These are phyloP conservation scores for Elongisporangium senticosum DNA, from an alignment of 352 stramenopile genomes.

Conservation along the genomic window DNA sequence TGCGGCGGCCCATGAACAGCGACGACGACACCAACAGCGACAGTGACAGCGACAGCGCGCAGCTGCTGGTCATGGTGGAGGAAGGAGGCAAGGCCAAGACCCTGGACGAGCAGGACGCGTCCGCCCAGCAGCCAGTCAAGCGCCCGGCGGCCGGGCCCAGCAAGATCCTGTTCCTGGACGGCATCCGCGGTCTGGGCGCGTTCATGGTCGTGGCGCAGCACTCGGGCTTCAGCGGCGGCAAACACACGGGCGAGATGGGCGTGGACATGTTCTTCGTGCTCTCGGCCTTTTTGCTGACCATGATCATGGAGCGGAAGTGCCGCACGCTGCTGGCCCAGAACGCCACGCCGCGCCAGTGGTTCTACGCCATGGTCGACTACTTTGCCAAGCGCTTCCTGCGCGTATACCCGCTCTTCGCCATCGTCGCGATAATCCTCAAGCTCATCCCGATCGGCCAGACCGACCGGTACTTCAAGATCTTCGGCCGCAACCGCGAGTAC, in stretches of 20 bases:
- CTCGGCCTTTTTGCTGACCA: conserved; percentile 36
- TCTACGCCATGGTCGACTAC: conserved; percentile 20
- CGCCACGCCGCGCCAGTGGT: conserved; percentile 16
- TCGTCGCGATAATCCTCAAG: too few species aligned
- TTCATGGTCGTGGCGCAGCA: conserved; percentile 26
- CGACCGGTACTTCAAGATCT: conserved; percentile 25
- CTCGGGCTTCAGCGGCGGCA: conserved; percentile 11
- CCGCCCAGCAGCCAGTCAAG: too few species aligned
- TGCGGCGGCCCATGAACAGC: too few species aligned
- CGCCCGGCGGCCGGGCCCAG: not conserved
- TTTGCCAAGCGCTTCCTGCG: conserved; percentile 33
- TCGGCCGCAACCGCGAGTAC: conserved; percentile 18
- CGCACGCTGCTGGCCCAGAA: conserved; percentile 17
- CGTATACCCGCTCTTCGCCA: conserved; percentile 25
- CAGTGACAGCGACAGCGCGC: too few species aligned
- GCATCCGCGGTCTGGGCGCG: conserved; percentile 30
- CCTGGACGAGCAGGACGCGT: too few species aligned
- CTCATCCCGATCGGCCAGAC: too few species aligned
- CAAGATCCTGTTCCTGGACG: conserved; percentile 37
- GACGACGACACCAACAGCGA: too few species aligned
- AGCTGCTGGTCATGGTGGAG: too few species aligned
- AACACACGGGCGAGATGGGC: conserved; percentile 6
- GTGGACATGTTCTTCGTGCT: conserved; percentile 40
- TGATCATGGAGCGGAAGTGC: conserved; percentile 34
- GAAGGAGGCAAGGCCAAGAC: too few species aligned